phyloP scores from a whole-genome alignment of 2,329 filamentous ascomycete genomes.

The Aspergillus candidus region DNA sequence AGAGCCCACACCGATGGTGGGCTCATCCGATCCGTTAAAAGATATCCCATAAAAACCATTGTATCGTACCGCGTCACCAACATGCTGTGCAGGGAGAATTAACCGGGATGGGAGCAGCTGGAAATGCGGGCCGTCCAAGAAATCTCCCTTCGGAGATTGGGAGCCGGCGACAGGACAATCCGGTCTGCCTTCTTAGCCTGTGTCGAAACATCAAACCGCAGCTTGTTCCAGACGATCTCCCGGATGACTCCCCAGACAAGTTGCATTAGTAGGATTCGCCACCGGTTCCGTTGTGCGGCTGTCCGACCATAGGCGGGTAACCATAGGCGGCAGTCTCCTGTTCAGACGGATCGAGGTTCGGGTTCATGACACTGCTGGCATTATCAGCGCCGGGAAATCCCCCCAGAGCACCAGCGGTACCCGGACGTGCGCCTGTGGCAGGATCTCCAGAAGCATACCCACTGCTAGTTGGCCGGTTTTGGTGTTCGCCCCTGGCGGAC shows the following conservation, averaged over 20 bases:
- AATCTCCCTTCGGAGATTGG: background rate
- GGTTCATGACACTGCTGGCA: conserved; percentile 41
- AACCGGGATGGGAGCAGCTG: conserved; percentile 4
- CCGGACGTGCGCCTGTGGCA: conserved; percentile 30
- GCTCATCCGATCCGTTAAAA: background rate
- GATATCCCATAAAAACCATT: conserved; percentile 14
- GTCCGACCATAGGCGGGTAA: conserved; percentile 42
- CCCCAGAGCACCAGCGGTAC: conserved; percentile 25
- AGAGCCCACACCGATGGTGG: background rate
- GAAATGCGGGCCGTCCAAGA: too few relatives aligned
- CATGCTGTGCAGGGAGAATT: conserved; percentile 10
- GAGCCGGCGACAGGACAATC: background rate
- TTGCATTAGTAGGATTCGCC: conserved; percentile 37
- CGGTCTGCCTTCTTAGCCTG: background rate
- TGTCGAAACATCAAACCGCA: background rate
- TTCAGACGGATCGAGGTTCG: conserved; percentile 40
- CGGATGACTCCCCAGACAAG: conserved; percentile 4
- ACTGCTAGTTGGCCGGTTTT: conserved; percentile 51
- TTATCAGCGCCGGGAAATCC: conserved; percentile 38
- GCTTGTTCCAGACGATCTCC: conserved; percentile 2
- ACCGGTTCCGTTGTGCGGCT: conserved; percentile 43
- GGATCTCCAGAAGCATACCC: conserved; percentile 39
- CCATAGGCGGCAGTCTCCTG: conserved; percentile 41
- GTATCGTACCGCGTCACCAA: conserved; percentile 12
- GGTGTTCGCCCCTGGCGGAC: conserved; percentile 64